These are phyloP conservation scores for Diospyros lotus DNA, from an alignment of 148 eudicot genomes.

Conservation along the genomic window DNA sequence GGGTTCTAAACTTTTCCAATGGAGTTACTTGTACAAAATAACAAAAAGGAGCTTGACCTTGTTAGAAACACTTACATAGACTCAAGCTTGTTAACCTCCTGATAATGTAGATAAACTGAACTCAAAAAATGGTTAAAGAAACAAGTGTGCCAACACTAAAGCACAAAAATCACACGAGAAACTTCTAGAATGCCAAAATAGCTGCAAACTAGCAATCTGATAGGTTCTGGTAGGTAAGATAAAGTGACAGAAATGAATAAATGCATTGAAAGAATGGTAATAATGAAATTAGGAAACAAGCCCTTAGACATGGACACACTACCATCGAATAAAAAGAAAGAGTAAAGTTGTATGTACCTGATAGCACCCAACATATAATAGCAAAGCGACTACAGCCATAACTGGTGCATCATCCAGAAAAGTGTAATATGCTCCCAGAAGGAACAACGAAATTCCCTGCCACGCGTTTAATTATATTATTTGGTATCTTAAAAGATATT, in stretches of 20 bases:
- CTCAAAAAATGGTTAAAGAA: background rate
- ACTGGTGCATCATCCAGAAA: constrained; percentile 69
- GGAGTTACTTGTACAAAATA: background rate
- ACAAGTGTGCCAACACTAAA: background rate
- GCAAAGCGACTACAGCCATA: constrained; percentile 79
- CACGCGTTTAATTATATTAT: constrained; percentile 14
- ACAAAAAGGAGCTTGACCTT: background rate
- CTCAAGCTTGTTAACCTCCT: background rate
- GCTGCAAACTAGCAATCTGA: background rate
- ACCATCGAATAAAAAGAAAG: background rate
- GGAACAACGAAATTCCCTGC: constrained; percentile 71
- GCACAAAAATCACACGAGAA: background rate
- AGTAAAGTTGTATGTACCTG: constrained; percentile 49
- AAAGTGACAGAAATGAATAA: background rate
- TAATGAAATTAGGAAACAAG: background rate
- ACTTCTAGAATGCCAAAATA: background rate
- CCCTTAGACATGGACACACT: background rate
- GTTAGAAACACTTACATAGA: background rate
- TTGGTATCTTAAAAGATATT: background rate
- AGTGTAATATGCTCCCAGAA: constrained; percentile 89
- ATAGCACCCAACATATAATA: constrained; percentile 89
- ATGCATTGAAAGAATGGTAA: background rate
- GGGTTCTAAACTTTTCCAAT: background rate
- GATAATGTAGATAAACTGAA: background rate
- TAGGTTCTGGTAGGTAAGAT: background rate